These are phyloP conservation scores for Rhodotorula kratochvilovae DNA, from an alignment of 768 basidiomycete species.

Conservation along the genomic window DNA sequence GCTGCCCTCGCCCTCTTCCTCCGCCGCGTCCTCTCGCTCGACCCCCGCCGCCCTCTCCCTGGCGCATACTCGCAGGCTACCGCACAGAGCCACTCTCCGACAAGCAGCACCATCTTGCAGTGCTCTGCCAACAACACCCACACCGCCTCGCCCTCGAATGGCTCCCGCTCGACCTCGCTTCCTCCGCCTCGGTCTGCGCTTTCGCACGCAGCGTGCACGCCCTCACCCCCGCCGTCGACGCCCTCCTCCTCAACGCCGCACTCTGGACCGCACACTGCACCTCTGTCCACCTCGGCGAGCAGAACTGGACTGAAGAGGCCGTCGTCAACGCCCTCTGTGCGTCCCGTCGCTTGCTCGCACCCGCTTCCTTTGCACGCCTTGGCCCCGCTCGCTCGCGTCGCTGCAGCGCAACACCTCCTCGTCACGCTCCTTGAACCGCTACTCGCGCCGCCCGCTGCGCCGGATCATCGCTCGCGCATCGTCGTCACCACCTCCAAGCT, in stretches of 20 bases:
- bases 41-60: neutral
- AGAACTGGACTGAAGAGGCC: conserved; percentile 1
- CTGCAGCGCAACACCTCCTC: conserved; percentile 19
- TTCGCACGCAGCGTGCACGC: conserved; percentile 1
- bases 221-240: neutral
- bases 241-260: conserved; percentile 22
- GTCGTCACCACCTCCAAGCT: conserved; percentile 21
- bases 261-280: neutral
- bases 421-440: neutral
- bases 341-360: neutral
- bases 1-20: neutral
- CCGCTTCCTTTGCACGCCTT: too few species aligned
- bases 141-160: neutral
- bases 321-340: conserved; percentile 28
- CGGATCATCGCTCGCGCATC: neutral
- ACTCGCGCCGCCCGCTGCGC: neutral
- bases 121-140: neutral
- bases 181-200: neutral
- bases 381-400: neutral
- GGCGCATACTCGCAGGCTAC: conserved; percentile 3
- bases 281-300: neutral
- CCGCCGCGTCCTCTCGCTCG: neutral
- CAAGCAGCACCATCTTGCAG: neutral
- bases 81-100: neutral
- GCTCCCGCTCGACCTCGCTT: conserved; percentile 13